These are phyloP conservation scores for Starmera stellimalicola DNA, from an alignment of 1,139 yeast genomes.

Conservation along the genomic window DNA sequence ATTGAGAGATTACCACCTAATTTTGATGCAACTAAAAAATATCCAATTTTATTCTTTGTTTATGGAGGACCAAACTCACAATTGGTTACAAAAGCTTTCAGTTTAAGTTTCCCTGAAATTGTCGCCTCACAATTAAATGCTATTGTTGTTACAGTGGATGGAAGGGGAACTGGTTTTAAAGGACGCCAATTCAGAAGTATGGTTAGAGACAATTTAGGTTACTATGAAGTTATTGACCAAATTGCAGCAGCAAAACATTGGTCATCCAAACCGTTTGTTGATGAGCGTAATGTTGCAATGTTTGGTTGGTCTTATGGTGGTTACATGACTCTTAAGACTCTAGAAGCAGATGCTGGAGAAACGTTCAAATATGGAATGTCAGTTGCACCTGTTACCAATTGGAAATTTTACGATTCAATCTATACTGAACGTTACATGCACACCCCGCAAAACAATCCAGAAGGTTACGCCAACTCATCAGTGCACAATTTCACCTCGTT, in stretches of 20 bases:
- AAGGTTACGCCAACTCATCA: constrained; percentile 46
- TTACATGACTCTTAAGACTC: constrained; percentile 61
- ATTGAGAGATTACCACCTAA: constrained; percentile 56
- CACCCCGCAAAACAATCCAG: constrained; percentile 51
- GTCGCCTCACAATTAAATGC: constrained; percentile 63
- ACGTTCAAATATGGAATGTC: constrained; percentile 63
- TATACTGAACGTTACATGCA: constrained; percentile 77
- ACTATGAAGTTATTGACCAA: constrained; percentile 63
- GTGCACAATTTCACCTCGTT: constrained; percentile 37
- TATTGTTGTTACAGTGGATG: constrained; percentile 72
- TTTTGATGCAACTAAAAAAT: constrained; percentile 40
- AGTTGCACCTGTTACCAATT: constrained; percentile 76
- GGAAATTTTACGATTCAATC: constrained; percentile 67
- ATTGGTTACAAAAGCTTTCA: constrained; percentile 44
- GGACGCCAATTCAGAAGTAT: constrained; percentile 48
- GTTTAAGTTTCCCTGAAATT: constrained; percentile 51
- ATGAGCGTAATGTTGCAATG: constrained; percentile 49
- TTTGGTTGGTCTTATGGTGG: constrained; percentile 91
- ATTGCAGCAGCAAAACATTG: constrained; percentile 58
- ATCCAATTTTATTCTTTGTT: constrained; percentile 64
- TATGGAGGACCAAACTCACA: constrained; percentile 86
- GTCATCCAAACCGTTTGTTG: constrained; percentile 46
- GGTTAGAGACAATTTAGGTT: constrained; percentile 59
- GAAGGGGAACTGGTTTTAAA: constrained; percentile 74
- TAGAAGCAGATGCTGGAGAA: constrained; percentile 54